Percentiles rank a stretch among this genome's conserved stretches.
phyloP scores from a whole-genome alignment of 2,329 filamentous ascomycete species.

The Basipetospora chlamydospora region DNA sequence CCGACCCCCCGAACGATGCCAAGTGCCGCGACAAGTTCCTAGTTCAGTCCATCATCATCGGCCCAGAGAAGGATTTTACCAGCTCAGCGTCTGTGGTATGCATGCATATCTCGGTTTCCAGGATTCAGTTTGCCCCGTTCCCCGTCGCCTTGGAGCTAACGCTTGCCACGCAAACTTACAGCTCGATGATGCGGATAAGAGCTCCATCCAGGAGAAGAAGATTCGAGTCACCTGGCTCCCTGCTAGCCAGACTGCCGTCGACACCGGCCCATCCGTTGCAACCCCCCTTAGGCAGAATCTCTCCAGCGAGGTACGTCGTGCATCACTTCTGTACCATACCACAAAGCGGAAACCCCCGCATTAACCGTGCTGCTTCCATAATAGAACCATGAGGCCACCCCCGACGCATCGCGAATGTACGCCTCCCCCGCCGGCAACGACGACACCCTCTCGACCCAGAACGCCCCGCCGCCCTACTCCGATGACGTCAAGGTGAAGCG shows the following conservation, averaged over 20 bases:
- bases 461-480: constrained; percentile 18
- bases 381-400: constrained; percentile 24
- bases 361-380: not conserved
- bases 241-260: constrained; percentile 15
- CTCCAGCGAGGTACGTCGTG: constrained; percentile 25
- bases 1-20: constrained; percentile 70
- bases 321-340: too few relatives aligned
- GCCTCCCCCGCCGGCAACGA: constrained; percentile 25
- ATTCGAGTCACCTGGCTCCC: constrained; percentile 76
- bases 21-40: constrained; percentile 97
- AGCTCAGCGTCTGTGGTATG: constrained; percentile 70
- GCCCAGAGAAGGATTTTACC: constrained; percentile 67
- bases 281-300: constrained; percentile 27
- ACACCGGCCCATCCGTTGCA: constrained; percentile 9
- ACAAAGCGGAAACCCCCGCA: constrained; percentile 1
- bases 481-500: constrained; percentile 17
- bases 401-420: constrained; percentile 28
- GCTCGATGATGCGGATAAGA: constrained; percentile 72
- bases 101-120: too few relatives aligned
- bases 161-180: constrained; percentile 21
- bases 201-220: constrained; percentile 78
- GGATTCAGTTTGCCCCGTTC: too few relatives aligned
- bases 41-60: constrained; percentile 79
- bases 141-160: constrained; percentile 2
- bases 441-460: constrained; percentile 17